phyloP scores from a whole-genome alignment of 208 protist genomes.

The Vickermania spadyakhi region DNA sequence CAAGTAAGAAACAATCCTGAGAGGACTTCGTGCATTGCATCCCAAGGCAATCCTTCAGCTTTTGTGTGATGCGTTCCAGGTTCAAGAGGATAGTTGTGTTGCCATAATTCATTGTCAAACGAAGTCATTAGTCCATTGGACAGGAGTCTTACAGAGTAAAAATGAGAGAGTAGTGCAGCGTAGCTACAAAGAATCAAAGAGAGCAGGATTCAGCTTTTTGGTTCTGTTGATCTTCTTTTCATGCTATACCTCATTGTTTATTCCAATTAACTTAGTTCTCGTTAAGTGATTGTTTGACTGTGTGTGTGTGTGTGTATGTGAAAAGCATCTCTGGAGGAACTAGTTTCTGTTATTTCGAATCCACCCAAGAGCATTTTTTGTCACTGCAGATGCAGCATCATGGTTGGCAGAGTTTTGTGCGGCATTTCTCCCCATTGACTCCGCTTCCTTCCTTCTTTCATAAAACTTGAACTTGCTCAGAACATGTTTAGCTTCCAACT shows the following conservation, averaged over 20 bases:
- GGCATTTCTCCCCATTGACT: slow-evolving; percentile 52
- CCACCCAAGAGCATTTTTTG: slow-evolving; percentile 80
- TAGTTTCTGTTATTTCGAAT: slow-evolving; percentile 43
- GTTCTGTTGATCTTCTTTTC: no score
- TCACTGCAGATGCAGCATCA: slow-evolving; percentile 49
- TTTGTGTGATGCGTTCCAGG: slow-evolving; percentile 2
- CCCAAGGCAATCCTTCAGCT: slow-evolving; percentile 34
- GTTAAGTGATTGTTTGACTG: no score
- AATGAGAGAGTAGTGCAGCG: no score
- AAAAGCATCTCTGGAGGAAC: slow-evolving; percentile 1
- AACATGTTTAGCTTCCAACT: slow-evolving; percentile 69
- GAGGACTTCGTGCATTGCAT: slow-evolving; percentile 63
- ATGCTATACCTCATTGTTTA: no score
- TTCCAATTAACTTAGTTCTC: no score
- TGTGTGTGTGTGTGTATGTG: no score
- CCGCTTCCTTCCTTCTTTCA: slow-evolving; percentile 52
- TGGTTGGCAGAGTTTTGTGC: slow-evolving; percentile 55
- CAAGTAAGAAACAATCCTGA: slow-evolving; percentile 70
- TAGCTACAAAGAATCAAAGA: no score
- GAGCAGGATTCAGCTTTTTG: no score
- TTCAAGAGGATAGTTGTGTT: no score
- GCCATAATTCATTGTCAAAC: no score
- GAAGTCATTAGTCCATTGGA: no score
- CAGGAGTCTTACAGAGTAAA: no score
- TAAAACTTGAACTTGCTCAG: slow-evolving; percentile 74